Evolutionary conservation across 306 rosid species (phyloP), one percentile per base, ranked within the genome.

Genomic region (Cyclanthera cordifolia): DNA sequence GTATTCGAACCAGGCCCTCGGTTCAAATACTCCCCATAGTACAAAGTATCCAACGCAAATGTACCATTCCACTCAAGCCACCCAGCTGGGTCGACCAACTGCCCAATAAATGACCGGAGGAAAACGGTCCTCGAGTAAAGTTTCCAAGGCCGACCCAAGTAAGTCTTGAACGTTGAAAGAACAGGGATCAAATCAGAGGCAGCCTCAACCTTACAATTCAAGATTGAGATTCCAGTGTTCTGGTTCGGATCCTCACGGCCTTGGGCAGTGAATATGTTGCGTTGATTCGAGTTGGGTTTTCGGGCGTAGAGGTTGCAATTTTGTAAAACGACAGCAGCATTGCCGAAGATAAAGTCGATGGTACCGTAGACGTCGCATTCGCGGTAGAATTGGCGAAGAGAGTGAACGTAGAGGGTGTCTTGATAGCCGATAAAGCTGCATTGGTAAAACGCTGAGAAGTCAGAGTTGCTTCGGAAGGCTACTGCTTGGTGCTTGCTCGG

Each of bases 401-500:
- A 89, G 72, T 93, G 98, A 49, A 77, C 88, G 20, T 93, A 93
- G 73, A 93, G 98, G 0, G 96, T 93, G 91, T 93, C 98, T 71
- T 89, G 96, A 79, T 85, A 92, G 1, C 82, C 96, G 0, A 92
- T 84, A 15, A 92, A 92, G 81, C 96, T 93, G 80, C 96, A 93
- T 12, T 76, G 53, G 69, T 84, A 93, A 78, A 93, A 93, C 9
- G 84, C 89, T 0, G 96, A 93, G 21, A 93, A 32, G 72, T 93
- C 96, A 0, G 98, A 76, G 1, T 96, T 83, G 16, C 84, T 81
- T 7, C 98, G 75, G 0, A 92, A 20, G 37, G 98, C 96, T 47
- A 92, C 96, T 0, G 98, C 98, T 76, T 92, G 98, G 86, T 89
- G 96, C 50, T 89, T 92, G 75, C 84, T 83, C 0, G 98, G 82